A percentile compares a stretch with the other conserved stretches of the same genome.
These are phyloP conservation scores for Fusarium odoratissimum DNA, from an alignment of 2,329 filamentous ascomycete genomes.

Conservation along the genomic window DNA sequence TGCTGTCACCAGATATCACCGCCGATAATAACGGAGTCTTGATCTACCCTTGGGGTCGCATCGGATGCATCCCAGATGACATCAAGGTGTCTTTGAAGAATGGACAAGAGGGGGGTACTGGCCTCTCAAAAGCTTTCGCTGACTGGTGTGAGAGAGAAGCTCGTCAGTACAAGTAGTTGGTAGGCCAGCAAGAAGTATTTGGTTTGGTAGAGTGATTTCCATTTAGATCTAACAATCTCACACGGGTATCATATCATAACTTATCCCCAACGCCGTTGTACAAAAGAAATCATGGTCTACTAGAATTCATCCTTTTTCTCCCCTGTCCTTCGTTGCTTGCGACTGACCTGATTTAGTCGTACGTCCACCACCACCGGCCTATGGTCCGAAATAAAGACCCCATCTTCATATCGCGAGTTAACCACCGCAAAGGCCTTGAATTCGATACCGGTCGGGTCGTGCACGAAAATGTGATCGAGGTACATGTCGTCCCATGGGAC, in stretches of 20 bases:
- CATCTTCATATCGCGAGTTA: constrained; percentile 43
- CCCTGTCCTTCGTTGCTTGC: constrained; percentile 1
- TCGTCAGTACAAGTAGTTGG: not conserved
- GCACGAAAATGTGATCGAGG: constrained; percentile 50
- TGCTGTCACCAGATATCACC: constrained; percentile 33
- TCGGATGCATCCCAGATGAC: constrained; percentile 26
- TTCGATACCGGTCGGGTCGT: constrained; percentile 38
- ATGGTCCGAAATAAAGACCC: constrained; percentile 50
- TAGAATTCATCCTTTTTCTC: not conserved
- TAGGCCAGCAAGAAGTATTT: not conserved
- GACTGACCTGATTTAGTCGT: constrained; percentile 24
- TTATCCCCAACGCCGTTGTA: constrained; percentile 11
- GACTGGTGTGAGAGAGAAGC: constrained; percentile 32
- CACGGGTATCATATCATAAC: constrained; percentile 27
- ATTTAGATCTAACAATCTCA: constrained; percentile 8
- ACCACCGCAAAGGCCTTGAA: constrained; percentile 45
- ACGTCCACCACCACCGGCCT: constrained; percentile 47
- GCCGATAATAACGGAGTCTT: constrained; percentile 26
- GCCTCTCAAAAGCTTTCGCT: constrained; percentile 13
- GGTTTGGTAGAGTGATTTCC: not conserved
- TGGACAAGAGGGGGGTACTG: constrained; percentile 10
- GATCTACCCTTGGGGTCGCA: constrained; percentile 30
- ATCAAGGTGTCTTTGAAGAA: constrained; percentile 23
- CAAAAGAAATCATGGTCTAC: not conserved
- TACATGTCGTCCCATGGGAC: constrained; percentile 32